Evolutionary conservation across 2,329 filamentous ascomycete genomes (phyloP), one percentile per base, ranked within the genome.

Genomic region (Daldinia sp.): DNA sequence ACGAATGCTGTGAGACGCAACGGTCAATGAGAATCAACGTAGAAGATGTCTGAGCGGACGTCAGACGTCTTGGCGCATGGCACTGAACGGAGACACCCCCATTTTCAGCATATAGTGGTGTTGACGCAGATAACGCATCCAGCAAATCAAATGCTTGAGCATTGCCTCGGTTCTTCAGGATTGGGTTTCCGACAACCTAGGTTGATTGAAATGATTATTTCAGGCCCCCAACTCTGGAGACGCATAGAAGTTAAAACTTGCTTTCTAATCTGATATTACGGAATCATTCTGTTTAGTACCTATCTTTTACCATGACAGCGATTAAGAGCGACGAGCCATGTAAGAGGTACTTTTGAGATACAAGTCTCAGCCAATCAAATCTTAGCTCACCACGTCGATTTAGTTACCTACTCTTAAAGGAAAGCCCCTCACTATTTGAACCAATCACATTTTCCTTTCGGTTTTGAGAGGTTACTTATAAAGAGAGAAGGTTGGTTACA

Each of bases 341-440:
- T 23, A 23, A 23, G 1, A 23, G 20, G 20, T 23, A 23, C n/a
- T n/a, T n/a, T n/a, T n/a, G n/a, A n/a, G n/a, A n/a, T n/a, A n/a
- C n/a, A n/a, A n/a, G n/a, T n/a, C n/a, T n/a, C n/a, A 23, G 20
- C 46, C 46, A 51, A 33, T 51, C 26, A 18, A 18, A 51, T 18
- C 12, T 18, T 6, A 51, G 26, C 15, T 33, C 10, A 9, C 4
- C 26, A 30, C 23, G 6, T 48, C 4, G 6, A 48, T 23, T 48
- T 48, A n/a, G n/a, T n/a, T n/a, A n/a, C n/a, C n/a, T n/a, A 48
- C 44, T 28, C 23, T 48, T 28, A 48, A 48, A 28, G 23, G 44
- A 48, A 48, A 48, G 23, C 23, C 10, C 0, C 9, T n/a, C 13
- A 26, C 28, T 28, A 1, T 28, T 28, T 28, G 12, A 28, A 12